phyloP scores from a whole-genome alignment of 2,329 filamentous ascomycete genomes.

The Talaromyces pinophilus region DNA sequence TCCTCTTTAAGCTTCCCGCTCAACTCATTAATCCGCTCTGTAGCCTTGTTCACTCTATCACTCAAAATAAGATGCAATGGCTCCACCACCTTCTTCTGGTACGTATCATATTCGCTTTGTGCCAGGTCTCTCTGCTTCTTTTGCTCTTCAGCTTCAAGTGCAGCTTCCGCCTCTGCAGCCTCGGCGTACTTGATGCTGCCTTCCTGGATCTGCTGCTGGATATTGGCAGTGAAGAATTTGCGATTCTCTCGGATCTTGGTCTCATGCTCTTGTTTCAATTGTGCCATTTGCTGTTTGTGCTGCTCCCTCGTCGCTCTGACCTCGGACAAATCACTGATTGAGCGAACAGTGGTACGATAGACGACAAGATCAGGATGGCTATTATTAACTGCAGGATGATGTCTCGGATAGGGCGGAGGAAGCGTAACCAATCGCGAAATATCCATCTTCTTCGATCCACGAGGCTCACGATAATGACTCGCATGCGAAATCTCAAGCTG shows the following conservation, averaged over 20 bases:
- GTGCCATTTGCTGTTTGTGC: constrained; percentile 53
- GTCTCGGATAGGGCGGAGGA: constrained; percentile 88
- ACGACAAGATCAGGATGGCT: constrained; percentile 84
- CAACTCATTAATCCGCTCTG: constrained; percentile 74
- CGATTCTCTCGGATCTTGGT: constrained; percentile 60
- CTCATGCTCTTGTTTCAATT: constrained; percentile 55
- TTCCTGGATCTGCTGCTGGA: constrained; percentile 75
- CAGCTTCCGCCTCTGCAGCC: constrained; percentile 76
- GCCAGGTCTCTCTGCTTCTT: constrained; percentile 69
- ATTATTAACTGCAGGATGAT: constrained; percentile 94
- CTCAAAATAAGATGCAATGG: constrained; percentile 80
- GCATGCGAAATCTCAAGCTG: constrained; percentile 16
- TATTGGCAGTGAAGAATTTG: constrained; percentile 68
- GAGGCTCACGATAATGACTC: constrained; percentile 33
- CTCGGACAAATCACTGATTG: constrained; percentile 72
- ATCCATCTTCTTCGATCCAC: constrained; percentile 62
- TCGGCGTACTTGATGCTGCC: constrained; percentile 81
- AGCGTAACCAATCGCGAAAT: constrained; percentile 90
- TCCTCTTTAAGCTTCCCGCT: constrained; percentile 72
- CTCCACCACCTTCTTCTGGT: constrained; percentile 79
- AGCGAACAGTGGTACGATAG: constrained; percentile 72
- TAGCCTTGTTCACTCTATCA: constrained; percentile 71
- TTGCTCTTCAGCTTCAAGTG: constrained; percentile 70
- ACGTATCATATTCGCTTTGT: constrained; percentile 79
- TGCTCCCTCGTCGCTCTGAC: constrained; percentile 64